Conservation (phyloP, 1,139 yeast genomes). For the Suhomyces bokatorum region DNA sequence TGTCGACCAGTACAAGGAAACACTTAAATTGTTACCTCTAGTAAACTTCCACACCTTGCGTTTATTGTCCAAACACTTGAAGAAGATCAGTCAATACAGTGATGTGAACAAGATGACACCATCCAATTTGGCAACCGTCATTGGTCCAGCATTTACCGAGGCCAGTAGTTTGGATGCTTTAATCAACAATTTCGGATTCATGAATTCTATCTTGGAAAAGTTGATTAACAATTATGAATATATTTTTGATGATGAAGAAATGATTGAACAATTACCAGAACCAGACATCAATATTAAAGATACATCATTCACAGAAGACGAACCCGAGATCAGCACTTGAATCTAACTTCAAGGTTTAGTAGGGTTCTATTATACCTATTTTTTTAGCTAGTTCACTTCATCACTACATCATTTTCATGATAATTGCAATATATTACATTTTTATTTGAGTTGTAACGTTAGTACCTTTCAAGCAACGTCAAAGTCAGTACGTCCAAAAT, state of each 20-base stretch:
- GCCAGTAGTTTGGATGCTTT: slow-evolving; percentile 54
- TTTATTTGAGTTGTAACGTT: no score
- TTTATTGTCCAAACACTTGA: slow-evolving; percentile 68
- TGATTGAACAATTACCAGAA: slow-evolving; percentile 5
- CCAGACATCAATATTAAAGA: slow-evolving; percentile 8
- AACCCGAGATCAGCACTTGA: not conserved
- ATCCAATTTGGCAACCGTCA: slow-evolving; percentile 76
- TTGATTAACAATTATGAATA: slow-evolving; percentile 43
- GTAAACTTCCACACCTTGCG: slow-evolving; percentile 69
- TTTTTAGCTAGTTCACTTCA: not conserved
- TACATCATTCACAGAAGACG: not conserved
- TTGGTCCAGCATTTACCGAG: slow-evolving; percentile 62
- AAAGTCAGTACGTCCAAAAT: slow-evolving; percentile 17
- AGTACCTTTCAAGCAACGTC: slow-evolving; percentile 9
- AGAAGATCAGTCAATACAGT: slow-evolving; percentile 57
- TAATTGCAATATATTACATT: not conserved
- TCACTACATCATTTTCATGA: not conserved
- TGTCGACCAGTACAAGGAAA: slow-evolving; percentile 41
- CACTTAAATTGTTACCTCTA: slow-evolving; percentile 56
- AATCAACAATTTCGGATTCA: slow-evolving; percentile 54
- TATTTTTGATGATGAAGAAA: slow-evolving; percentile 31
- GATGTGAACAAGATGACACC: slow-evolving; percentile 76
- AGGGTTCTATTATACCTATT: not conserved
- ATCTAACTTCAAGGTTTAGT: no score
- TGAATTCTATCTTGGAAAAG: slow-evolving; percentile 55